Evolutionary conservation across 2,329 filamentous ascomycete genomes (phyloP), one percentile per base, ranked within the genome.

Genomic region (Aspergillus fijiensis): DNA sequence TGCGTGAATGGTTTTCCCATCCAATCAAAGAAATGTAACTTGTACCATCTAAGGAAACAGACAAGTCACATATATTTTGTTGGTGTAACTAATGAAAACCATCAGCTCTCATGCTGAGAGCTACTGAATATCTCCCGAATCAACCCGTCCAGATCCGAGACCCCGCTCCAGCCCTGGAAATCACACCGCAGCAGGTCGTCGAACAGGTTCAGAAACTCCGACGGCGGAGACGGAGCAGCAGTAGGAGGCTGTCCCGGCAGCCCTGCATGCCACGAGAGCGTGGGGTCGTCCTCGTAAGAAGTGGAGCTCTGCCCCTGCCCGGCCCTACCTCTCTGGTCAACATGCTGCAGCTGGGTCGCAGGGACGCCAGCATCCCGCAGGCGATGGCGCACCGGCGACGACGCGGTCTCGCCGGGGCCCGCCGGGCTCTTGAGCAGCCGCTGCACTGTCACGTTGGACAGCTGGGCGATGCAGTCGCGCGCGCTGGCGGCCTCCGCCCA

Each of bases 401-500:
- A 19, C 3, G 14, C 33, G 11, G 5, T 12, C 51, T 45, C 12
- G 35, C 23, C 11, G 29, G 29, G 21, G 19, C 25, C 16, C 25
- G 39, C 5, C 39, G 25, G 48, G 21, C 31, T 65, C 48, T 61
- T 67, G 55, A 68, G 49, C 29, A 69, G 60, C 10, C 67, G 63
- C 48, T 69, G 67, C 7, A 74, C 58, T 0, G 70, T 73, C 10
- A 66, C 63, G n/a, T 62, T 59, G 1, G 67, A 72, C 42, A 74
- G 39, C 12, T 73, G 69, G 19, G 70, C 68, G 14, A 74, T 66
- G 25, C 71, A 74, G 45, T 74, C 71, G 6, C 71, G 64, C 5
- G 71, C 70, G 12, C 69, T 60, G 29, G 67, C 67, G 19, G 81
- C 82, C 4, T 81, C 81, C 0, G 76, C 72, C 81, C 82, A 85